These are phyloP conservation scores for Neonectria sp. DNA, from an alignment of 2,329 filamentous ascomycete genomes.

Conservation along the genomic window DNA sequence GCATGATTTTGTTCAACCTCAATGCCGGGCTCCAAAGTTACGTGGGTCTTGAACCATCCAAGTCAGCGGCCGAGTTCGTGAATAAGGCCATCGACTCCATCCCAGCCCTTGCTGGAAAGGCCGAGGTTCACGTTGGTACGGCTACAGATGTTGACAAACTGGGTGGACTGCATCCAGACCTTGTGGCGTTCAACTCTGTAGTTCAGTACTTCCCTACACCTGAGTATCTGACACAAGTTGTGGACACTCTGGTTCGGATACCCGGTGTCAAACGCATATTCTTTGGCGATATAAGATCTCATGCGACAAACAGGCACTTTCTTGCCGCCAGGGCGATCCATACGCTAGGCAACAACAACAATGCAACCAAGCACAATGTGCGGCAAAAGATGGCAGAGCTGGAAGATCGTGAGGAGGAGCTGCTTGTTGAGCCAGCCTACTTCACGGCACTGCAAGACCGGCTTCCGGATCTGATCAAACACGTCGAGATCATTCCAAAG, in stretches of 20 bases:
- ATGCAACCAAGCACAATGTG: constrained; percentile 19
- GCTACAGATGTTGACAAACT: constrained; percentile 39
- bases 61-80: constrained; percentile 40
- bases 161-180: constrained; percentile 8
- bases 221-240: constrained; percentile 40
- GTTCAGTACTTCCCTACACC: constrained; percentile 48
- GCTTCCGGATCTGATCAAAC: constrained; percentile 37
- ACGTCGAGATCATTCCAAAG: constrained; percentile 51
- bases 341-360: neutral
- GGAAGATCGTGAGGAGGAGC: constrained; percentile 35
- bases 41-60: constrained; percentile 48
- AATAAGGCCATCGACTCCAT: constrained; percentile 26
- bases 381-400: constrained; percentile 28
- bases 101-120: constrained; percentile 6
- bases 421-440: constrained; percentile 45
- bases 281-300: constrained; percentile 43
- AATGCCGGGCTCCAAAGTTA: constrained; percentile 38
- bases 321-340: constrained; percentile 22
- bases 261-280: constrained; percentile 24
- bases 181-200: constrained; percentile 48
- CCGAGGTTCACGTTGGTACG: constrained; percentile 20
- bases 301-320: constrained; percentile 36
- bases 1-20: constrained; percentile 52
- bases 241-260: constrained; percentile 29
- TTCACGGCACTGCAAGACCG: constrained; percentile 38